Base-by-base conservation (phyloP, 2,329 filamentous ascomycete species). In the Paracoccidioides lutzii region DNA sequence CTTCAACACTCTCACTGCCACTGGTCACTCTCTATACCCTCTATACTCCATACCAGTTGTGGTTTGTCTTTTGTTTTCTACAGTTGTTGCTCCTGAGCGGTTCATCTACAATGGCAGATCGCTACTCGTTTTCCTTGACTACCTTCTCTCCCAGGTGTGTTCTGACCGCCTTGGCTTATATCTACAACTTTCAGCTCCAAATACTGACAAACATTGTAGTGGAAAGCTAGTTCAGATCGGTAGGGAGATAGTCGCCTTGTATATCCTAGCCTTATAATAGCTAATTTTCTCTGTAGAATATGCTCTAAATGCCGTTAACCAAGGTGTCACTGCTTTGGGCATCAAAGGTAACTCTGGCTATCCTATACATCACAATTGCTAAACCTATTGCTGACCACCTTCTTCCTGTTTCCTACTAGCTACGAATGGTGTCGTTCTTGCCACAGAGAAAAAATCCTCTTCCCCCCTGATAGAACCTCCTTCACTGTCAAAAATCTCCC, bases 211-310 rank as follows among this genome's bases (percentile, higher is more conserved):
- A 59, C 51, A 58, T 57, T 59, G 65, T 65, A 97, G 93, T 75
- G 93, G 93, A 73, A 98, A 98, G 80, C 86, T 98, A 78, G 91
- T 97, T 63, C 93, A 98, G 78, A 97, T 98, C 76, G 91, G 91
- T 88, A 79, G 64, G 74, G 65, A 53, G 22, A 52, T 52, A 30
- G 22, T 50, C n/a, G n/a, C 51, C 28, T 38, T 28, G 15, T 32
- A 46, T 43, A 28, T 42, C 28, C 9, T 49, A 28, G 38, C 52
- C 44, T 7, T 30, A 44, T 50, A 12, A 33, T 50, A 28, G 53
- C 60, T 65, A 55, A 63, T 66, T 55, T 61, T 22, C 1, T 61
- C 35, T 60, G 55, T 66, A 98, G 93, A 98, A 79, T 98, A 98
- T 87, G 93, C 93, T 63, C 80, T 98, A 71, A 97, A 97, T 72